These are phyloP conservation scores for Kwoniella pini DNA, from an alignment of 768 basidiomycete genomes.

Conservation along the genomic window DNA sequence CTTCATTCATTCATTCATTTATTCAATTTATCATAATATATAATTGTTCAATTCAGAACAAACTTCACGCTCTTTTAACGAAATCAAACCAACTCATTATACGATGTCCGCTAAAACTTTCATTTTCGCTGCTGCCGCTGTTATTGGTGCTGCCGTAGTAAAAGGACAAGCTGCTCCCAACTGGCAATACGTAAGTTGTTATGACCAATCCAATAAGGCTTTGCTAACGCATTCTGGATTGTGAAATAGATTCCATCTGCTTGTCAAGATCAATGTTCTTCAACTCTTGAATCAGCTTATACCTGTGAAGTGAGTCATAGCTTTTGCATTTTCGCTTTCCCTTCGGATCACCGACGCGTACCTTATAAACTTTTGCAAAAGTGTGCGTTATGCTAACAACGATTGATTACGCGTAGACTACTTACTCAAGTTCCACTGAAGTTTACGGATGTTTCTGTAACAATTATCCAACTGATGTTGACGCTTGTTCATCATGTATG, in stretches of 20 bases:
- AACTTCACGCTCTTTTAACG: slow-evolving; percentile 18
- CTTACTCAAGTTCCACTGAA: slow-evolving; percentile 21
- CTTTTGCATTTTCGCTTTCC: no score
- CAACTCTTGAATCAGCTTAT: slow-evolving; percentile 40
- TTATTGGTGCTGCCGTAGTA: slow-evolving; percentile 36
- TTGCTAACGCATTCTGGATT: neutral
- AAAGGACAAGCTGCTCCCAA: slow-evolving; percentile 42
- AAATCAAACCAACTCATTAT: neutral
- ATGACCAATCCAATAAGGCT: neutral
- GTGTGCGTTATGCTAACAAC: neutral
- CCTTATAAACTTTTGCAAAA: neutral
- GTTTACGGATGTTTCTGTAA: slow-evolving; percentile 53
- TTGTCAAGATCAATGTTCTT: slow-evolving; percentile 41
- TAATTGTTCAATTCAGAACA: slow-evolving; percentile 2
- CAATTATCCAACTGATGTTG: slow-evolving; percentile 45
- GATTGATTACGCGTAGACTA: slow-evolving; percentile 5
- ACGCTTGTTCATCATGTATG: slow-evolving; percentile 48
- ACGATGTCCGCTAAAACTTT: slow-evolving; percentile 37
- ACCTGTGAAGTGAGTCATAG: slow-evolving; percentile 42
- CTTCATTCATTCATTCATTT: neutral
- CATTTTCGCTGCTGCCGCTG: slow-evolving; percentile 35
- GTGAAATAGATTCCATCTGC: slow-evolving; percentile 41
- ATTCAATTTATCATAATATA: neutral
- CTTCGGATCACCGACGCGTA: no score
- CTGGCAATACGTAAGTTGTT: slow-evolving; percentile 36